Percentiles rank a stretch among this genome's conserved stretches.
phyloP scores from a whole-genome alignment of 2,329 filamentous ascomycete genomes.

The Teratosphaeria nubilosa region DNA sequence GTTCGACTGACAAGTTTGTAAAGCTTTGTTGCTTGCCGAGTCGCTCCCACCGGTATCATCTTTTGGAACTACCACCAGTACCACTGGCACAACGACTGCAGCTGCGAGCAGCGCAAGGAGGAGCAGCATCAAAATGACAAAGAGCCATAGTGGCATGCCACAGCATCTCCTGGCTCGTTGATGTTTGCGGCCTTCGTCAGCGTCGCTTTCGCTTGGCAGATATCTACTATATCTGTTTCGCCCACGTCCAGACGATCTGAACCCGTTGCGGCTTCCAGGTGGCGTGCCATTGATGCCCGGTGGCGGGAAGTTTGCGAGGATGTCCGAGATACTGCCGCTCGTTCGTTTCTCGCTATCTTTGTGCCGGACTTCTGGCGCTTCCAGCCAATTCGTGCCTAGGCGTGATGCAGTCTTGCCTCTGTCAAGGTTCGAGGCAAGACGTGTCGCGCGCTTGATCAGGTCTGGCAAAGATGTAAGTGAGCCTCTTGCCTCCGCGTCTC shows the following conservation, averaged over 20 bases:
- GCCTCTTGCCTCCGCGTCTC: conserved; percentile 70
- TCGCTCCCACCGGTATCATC: conserved; percentile 26
- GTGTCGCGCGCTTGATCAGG: conserved; percentile 78
- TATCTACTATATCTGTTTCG: conserved; percentile 8
- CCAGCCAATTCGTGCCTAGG: conserved; percentile 42
- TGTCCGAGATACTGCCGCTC: conserved; percentile 49
- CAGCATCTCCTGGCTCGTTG: conserved; percentile 56
- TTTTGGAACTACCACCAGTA: conserved; percentile 48
- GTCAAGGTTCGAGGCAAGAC: conserved; percentile 78
- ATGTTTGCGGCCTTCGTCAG: conserved; percentile 5
- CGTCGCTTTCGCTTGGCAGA: conserved; percentile 22
- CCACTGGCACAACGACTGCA: conserved; percentile 67
- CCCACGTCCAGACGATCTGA: neutral
- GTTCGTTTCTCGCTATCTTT: conserved; percentile 8
- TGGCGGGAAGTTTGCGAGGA: conserved; percentile 55
- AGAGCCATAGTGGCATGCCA: conserved; percentile 71
- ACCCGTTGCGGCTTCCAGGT: conserved; percentile 10
- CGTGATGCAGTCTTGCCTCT: conserved; percentile 60
- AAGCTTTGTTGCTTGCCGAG: conserved; percentile 23
- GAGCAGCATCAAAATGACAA: conserved; percentile 56
- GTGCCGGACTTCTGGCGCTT: conserved; percentile 21
- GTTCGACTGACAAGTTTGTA: conserved; percentile 48
- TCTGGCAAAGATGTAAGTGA: conserved; percentile 89
- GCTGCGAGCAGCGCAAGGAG: conserved; percentile 64
- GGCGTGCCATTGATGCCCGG: conserved; percentile 33